Conservation (phyloP, 2,329 filamentous ascomycete species). For the Fusarium redolens region DNA sequence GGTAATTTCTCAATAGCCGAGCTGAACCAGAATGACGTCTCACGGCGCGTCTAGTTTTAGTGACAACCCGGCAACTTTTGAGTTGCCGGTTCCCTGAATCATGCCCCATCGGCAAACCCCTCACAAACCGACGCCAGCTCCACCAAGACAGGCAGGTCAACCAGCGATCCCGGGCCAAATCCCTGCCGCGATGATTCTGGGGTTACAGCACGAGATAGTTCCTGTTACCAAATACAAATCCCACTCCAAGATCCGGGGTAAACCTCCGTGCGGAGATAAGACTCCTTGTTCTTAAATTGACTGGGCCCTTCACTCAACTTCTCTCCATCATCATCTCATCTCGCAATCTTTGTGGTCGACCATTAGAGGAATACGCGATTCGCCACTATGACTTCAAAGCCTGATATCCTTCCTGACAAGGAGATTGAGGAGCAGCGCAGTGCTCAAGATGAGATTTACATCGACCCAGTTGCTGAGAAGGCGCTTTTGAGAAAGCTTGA, state of each 20-base stretch:
- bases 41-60: neutral
- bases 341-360: too few species aligned
- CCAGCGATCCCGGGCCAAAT: conserved; percentile 15
- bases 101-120: conserved; percentile 30
- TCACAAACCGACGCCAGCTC: conserved; percentile 23
- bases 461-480: conserved; percentile 48
- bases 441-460: conserved; percentile 38
- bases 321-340: neutral
- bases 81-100: conserved; percentile 27
- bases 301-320: neutral
- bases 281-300: conserved; percentile 28
- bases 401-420: conserved; percentile 19
- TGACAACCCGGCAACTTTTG: conserved; percentile 4
- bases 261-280: conserved; percentile 32
- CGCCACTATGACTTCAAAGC: conserved; percentile 33
- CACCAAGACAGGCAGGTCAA: conserved; percentile 17
- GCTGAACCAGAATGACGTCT: neutral
- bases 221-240: conserved; percentile 12
- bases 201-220: conserved; percentile 10
- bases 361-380: neutral
- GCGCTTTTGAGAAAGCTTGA: conserved; percentile 69
- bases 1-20: neutral
- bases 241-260: conserved; percentile 29
- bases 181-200: conserved; percentile 21
- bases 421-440: conserved; percentile 38